phyloP scores from a whole-genome alignment of 148 eudicot genomes.

The Diospyros lotus region DNA sequence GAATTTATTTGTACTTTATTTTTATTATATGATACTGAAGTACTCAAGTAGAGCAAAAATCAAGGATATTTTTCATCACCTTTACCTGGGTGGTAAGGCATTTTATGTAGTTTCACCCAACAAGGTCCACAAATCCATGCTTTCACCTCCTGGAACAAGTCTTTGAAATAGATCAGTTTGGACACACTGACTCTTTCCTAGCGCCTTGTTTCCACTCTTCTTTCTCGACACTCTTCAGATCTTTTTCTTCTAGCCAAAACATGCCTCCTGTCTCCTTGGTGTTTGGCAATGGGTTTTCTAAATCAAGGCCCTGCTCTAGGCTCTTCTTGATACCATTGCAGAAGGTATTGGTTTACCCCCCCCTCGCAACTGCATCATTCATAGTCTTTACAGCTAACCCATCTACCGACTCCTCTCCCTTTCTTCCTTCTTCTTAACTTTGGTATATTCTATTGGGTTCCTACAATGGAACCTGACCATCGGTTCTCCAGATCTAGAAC shows the following conservation, averaged over 20 bases:
- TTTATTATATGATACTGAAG: too few relatives aligned
- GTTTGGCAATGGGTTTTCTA: constrained; percentile 15
- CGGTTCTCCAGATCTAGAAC: too few relatives aligned
- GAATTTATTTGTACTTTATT: too few relatives aligned
- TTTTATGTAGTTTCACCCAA: constrained; percentile 76
- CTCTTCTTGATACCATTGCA: constrained; percentile 52
- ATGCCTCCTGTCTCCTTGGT: not conserved
- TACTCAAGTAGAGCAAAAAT: constrained; percentile 33
- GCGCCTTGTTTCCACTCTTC: not conserved
- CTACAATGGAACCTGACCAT: too few relatives aligned
- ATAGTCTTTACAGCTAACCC: too few relatives aligned
- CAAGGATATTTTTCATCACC: constrained; percentile 63
- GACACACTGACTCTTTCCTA: not conserved
- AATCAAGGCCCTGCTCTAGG: constrained; percentile 68
- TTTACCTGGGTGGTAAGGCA: constrained; percentile 75
- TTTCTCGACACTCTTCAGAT: not conserved
- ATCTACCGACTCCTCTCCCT: too few relatives aligned
- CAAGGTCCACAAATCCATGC: constrained; percentile 49
- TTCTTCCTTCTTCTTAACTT: too few relatives aligned
- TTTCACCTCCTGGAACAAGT: constrained; percentile 79
- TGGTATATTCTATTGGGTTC: too few relatives aligned
- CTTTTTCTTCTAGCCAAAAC: not conserved
- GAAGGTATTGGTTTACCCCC: constrained; percentile 39
- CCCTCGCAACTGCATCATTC: too few relatives aligned
- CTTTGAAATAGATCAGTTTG: constrained; percentile 31